A percentile compares a stretch with the other conserved stretches of the same genome.
Conservation (phyloP, 1,139 yeast species). For the Nakaseomyces uthaithaninus region DNA sequence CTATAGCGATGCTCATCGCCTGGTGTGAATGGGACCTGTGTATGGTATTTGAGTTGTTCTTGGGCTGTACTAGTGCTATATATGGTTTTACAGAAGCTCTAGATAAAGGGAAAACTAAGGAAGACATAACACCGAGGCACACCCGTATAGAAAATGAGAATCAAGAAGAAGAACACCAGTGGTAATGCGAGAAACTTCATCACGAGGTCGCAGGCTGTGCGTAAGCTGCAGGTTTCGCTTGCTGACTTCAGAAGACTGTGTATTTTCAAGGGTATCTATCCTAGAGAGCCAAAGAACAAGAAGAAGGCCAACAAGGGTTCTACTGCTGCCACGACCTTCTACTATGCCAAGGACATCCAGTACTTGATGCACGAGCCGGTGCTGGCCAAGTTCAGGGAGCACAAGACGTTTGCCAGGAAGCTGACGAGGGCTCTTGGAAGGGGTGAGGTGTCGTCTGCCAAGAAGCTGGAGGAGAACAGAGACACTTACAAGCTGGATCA, state of each 20-base stretch:
- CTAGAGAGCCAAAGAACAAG: constrained; percentile 93
- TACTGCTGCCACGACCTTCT: constrained; percentile 91
- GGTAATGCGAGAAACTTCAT: constrained; percentile 92
- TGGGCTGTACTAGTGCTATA: no score
- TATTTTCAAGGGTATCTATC: constrained; percentile 92
- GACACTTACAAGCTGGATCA: constrained; percentile 84
- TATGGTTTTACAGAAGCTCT: no score
- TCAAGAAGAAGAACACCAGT: constrained; percentile 72
- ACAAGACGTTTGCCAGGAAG: constrained; percentile 87
- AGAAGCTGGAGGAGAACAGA: constrained; percentile 69
- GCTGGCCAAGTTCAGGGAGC: constrained; percentile 84
- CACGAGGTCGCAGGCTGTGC: constrained; percentile 92
- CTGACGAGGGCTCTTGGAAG: constrained; percentile 84
- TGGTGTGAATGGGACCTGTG: no score
- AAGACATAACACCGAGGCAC: no score
- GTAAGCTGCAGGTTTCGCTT: constrained; percentile 81
- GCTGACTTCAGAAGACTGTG: constrained; percentile 98
- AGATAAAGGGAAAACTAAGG: no score
- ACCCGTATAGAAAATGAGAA: constrained; percentile 36
- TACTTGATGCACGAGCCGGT: constrained; percentile 94
- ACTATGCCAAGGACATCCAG: constrained; percentile 89
- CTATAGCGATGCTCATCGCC: neutral
- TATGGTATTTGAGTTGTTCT: no score
- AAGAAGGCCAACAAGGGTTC: constrained; percentile 97
- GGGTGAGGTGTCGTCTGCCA: constrained; percentile 86